Conservation (phyloP, 495 filamentous ascomycete species). For the Aspergillus carlsbadensis region DNA sequence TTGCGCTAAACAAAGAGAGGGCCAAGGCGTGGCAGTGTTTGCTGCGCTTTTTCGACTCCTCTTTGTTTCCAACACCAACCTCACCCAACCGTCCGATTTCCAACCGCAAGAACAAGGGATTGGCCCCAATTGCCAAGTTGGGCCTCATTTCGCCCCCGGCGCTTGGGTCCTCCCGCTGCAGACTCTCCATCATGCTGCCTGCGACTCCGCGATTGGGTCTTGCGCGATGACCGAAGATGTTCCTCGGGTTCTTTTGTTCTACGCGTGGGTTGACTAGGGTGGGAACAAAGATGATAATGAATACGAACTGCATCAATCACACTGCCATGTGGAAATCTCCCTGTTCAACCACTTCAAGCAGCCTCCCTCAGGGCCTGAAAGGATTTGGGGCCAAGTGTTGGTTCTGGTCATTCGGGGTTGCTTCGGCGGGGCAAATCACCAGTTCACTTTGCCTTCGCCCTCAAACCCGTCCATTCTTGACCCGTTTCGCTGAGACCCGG, state of each 20-base stretch:
- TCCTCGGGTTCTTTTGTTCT: too few relatives aligned
- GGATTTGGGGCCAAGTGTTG: conserved; percentile 12
- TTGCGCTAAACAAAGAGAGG: conserved; percentile 1
- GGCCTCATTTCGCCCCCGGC: not conserved
- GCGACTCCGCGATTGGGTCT: not conserved
- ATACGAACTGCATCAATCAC: too few relatives aligned
- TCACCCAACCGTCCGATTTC: not conserved
- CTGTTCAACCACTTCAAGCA: too few relatives aligned
- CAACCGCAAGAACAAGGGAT: not conserved
- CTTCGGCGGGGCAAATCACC: conserved; percentile 10
- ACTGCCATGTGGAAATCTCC: not conserved
- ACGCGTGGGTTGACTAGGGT: too few relatives aligned
- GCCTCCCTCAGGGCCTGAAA: not conserved
- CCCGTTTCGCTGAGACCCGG: too few relatives aligned
- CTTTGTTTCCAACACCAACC: not conserved
- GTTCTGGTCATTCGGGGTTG: not conserved
- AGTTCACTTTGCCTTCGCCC: conserved; percentile 1
- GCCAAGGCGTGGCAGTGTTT: conserved; percentile 8
- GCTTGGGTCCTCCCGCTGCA: too few relatives aligned
- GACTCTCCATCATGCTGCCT: too few relatives aligned
- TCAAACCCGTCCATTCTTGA: too few relatives aligned
- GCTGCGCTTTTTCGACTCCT: not conserved
- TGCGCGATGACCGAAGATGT: not conserved
- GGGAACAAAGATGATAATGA: too few relatives aligned
- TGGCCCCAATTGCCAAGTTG: not conserved